A percentile compares a stretch with the other conserved stretches of the same genome.
These are phyloP conservation scores for Aspergillus sp. DNA, from an alignment of 2,329 filamentous ascomycete species.

Conservation along the genomic window DNA sequence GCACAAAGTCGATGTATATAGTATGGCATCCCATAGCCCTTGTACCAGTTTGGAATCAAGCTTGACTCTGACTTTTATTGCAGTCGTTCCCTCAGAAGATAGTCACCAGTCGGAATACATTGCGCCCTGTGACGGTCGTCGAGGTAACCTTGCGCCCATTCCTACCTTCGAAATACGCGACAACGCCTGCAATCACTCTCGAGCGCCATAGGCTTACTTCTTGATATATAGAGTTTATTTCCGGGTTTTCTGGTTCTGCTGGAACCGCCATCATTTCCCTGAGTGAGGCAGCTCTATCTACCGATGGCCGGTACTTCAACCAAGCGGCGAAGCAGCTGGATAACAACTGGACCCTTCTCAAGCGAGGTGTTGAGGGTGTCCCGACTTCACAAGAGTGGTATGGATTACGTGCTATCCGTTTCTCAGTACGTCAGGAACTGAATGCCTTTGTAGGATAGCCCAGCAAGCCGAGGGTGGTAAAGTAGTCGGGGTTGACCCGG, in stretches of 20 bases:
- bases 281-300: conserved; percentile 84
- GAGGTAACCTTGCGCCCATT: conserved; percentile 51
- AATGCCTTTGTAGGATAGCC: conserved; percentile 53
- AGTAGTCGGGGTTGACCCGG: conserved; percentile 85
- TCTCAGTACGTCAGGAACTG: conserved; percentile 5
- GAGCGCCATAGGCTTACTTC: conserved; percentile 15
- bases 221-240: conserved; percentile 67
- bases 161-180: background rate
- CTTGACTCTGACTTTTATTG: conserved; percentile 34
- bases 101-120: conserved; percentile 98
- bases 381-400: conserved; percentile 98
- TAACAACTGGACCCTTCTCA: conserved; percentile 84
- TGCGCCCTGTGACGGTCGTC: conserved; percentile 86
- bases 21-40: conserved; percentile 52
- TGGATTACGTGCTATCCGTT: conserved; percentile 5
- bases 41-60: conserved; percentile 8
- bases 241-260: conserved; percentile 91
- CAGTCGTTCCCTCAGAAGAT: conserved; percentile 95
- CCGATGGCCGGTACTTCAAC: conserved; percentile 97
- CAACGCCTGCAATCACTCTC: conserved; percentile 7
- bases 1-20: conserved; percentile 85
- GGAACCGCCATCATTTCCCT: conserved; percentile 86
- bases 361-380: conserved; percentile 89
- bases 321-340: conserved; percentile 91
- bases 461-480: conserved; percentile 86